Percentiles rank a stretch among this genome's conserved stretches.
Conservation (phyloP, 371 early-diverging fungal genomes). For the Mucor sp. region DNA sequence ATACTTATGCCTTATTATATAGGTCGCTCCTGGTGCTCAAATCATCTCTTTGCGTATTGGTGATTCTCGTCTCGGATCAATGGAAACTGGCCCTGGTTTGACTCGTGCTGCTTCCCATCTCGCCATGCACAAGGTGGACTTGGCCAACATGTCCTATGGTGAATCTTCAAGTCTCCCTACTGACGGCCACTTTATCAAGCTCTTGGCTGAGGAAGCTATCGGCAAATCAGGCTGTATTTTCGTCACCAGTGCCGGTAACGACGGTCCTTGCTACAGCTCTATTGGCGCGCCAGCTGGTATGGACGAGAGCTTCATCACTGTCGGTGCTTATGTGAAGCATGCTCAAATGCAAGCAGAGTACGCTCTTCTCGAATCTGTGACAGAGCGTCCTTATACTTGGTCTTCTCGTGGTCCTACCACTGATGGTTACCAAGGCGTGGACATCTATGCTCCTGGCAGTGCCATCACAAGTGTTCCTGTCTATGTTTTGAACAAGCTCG, state of each 20-base stretch:
- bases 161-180: constrained; percentile 78
- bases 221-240: constrained; percentile 84
- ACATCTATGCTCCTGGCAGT: constrained; percentile 91
- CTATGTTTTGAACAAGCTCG: constrained; percentile 74
- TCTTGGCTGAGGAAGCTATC: constrained; percentile 81
- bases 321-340: constrained; percentile 90
- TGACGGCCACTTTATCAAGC: constrained; percentile 79
- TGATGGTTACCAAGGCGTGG: constrained; percentile 86
- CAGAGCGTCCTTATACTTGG: constrained; percentile 89
- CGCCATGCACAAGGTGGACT: constrained; percentile 76
- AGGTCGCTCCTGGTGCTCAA: constrained; percentile 91
- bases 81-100: constrained; percentile 90
- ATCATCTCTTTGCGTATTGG: constrained; percentile 94
- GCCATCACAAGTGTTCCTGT: constrained; percentile 94
- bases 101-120: constrained; percentile 84
- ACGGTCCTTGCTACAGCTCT: constrained; percentile 88
- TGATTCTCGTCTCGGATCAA: constrained; percentile 79
- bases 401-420: constrained; percentile 85
- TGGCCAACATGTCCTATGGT: constrained; percentile 97
- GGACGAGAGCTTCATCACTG: constrained; percentile 75
- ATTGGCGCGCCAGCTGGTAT: constrained; percentile 89
- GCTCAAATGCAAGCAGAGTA: constrained; percentile 90
- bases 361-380: constrained; percentile 73
- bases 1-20: background rate
- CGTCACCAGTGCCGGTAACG: constrained; percentile 91